These are phyloP conservation scores for Lasiodiplodia gonubiensis DNA, from an alignment of 2,329 filamentous ascomycete genomes.

Conservation along the genomic window DNA sequence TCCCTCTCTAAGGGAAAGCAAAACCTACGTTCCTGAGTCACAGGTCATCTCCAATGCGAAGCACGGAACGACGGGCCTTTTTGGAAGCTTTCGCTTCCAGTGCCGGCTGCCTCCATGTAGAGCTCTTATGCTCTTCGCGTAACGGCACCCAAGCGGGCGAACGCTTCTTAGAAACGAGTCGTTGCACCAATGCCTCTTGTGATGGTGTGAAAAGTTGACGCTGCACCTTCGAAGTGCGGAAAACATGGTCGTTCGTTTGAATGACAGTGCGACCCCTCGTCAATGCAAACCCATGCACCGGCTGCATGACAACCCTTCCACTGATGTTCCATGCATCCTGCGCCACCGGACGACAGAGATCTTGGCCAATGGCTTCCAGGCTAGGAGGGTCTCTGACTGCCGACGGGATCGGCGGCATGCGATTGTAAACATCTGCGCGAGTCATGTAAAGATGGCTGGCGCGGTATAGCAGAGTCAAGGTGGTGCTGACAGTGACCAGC, in stretches of 20 bases:
- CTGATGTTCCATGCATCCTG: background rate
- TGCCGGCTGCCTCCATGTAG: too few species aligned
- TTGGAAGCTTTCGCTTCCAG: background rate
- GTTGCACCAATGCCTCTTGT: too few species aligned
- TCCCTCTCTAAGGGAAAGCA: background rate
- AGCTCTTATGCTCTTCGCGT: too few species aligned
- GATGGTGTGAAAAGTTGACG: too few species aligned
- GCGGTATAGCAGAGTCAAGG: conserved; percentile 7
- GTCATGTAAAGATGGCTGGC: background rate
- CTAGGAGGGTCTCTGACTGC: background rate
- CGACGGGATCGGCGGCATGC: background rate
- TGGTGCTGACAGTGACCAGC: background rate
- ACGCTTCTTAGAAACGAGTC: too few species aligned
- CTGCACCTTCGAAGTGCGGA: too few species aligned
- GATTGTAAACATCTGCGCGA: background rate
- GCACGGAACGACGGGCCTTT: background rate
- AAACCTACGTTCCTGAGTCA: background rate
- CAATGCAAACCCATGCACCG: background rate
- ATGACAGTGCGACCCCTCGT: background rate
- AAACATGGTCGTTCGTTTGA: too few species aligned
- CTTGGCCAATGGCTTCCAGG: background rate
- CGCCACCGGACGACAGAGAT: background rate
- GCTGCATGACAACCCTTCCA: conserved; percentile 7
- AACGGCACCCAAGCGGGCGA: too few species aligned
- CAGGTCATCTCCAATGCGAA: background rate